Evolutionary conservation across 768 basidiomycete genomes (phyloP), one percentile per base, ranked within the genome.

Genomic region (Mycena metata): DNA sequence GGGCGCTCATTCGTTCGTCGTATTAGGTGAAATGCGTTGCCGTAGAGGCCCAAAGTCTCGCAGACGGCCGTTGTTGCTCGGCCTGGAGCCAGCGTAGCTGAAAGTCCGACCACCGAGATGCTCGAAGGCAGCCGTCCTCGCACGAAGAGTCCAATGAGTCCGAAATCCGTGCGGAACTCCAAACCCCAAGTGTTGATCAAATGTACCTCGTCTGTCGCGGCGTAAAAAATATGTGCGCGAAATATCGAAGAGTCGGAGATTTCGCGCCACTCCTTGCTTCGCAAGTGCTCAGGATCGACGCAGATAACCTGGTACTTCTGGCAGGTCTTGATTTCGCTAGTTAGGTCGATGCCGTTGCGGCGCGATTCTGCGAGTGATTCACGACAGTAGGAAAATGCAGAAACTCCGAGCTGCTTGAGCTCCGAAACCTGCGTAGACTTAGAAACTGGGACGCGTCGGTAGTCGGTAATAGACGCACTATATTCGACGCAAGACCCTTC

Each of bases 1-100:
- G 36, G 36, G 36, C 52, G 26, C 33, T 55, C 52, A 30, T 55
- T 55, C 52, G 52, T 55, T 15, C 52, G 52, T 12, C 35, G 52
- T 3, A 55, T 55, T 13, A 55, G 33, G 19, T 55, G 52, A n/a
- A 55, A 55, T 24, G 3, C 9, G 35, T 17, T 17, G 12, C 35
- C 33, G 52, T 8, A 55, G 35, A 55, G 19, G 17, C 52, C 52
- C 6, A 51, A 21, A 16, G 6, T 51, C 24, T 51, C 13, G 50
- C 50, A 51, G 16, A 51, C 50, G 15, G 52, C 17, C 11, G 52
- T 39, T n/a, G 17, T 55, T 4, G 5, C 33, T 7, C 6, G 26
- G 13, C 52, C 52, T 5, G 52, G 52, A 33, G 52, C 35, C 8
- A 55, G 52, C 35, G 52, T 55, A 39, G 52, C 52, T 5, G 52